phyloP scores from a whole-genome alignment of 768 basidiomycete genomes.

The Rhodotorula babjevae region DNA sequence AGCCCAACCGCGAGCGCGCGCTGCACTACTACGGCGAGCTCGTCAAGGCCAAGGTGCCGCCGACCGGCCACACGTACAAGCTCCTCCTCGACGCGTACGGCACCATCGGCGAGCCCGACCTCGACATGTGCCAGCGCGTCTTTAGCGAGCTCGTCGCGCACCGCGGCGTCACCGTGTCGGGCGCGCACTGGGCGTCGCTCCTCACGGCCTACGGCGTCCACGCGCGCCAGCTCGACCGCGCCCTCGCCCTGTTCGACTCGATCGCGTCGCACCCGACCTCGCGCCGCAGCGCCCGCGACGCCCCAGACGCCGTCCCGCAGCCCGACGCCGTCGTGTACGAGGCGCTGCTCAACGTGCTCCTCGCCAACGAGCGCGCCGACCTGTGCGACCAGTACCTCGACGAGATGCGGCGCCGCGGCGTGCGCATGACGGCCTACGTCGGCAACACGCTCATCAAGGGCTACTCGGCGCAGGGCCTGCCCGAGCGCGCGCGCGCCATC shows the following conservation, averaged over 20 bases:
- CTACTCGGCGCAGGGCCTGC: conserved; percentile 62
- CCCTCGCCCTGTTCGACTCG: conserved; percentile 70
- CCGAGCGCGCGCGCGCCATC: conserved; percentile 66
- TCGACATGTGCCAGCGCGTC: conserved; percentile 63
- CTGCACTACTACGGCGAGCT: conserved; percentile 71
- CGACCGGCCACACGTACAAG: conserved; percentile 94
- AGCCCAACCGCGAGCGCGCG: conserved; percentile 72
- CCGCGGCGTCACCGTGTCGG: conserved; percentile 53
- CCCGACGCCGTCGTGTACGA: conserved; percentile 86
- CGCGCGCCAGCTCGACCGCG: conserved; percentile 68
- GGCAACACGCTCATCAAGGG: conserved; percentile 66
- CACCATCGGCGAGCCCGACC: conserved; percentile 65
- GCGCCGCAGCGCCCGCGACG: neutral
- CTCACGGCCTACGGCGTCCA: conserved; percentile 86
- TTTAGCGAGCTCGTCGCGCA: conserved; percentile 61
- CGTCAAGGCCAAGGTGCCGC: conserved; percentile 58
- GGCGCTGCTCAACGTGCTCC: conserved; percentile 77
- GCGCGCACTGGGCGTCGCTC: conserved; percentile 72
- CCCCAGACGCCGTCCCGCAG: conserved; percentile 44
- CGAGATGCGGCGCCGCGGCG: conserved; percentile 59
- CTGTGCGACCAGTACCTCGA: conserved; percentile 65
- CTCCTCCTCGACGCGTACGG: conserved; percentile 86
- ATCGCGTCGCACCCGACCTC: conserved; percentile 59
- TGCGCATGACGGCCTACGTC: conserved; percentile 92
- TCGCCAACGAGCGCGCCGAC: conserved; percentile 71